phyloP scores from a whole-genome alignment of 1,284 basidiomycete genomes.

The Irpex sp. region DNA sequence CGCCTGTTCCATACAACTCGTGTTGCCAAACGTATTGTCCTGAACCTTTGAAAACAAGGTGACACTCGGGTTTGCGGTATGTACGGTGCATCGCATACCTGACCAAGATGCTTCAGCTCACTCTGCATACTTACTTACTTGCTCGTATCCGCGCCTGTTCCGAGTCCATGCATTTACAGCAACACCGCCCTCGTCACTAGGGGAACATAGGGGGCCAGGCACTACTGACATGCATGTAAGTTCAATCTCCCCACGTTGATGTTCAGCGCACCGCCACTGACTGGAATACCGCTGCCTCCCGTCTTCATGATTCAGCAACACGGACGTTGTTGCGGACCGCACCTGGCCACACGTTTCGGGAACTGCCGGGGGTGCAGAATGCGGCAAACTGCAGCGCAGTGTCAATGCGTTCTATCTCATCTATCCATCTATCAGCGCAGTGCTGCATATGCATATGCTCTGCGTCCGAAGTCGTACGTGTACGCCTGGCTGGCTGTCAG shows the following conservation, averaged over 20 bases:
- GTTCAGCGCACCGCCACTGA: neutral
- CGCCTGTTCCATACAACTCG: neutral
- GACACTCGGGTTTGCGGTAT: too few species aligned
- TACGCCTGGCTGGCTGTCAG: neutral
- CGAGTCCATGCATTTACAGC: neutral
- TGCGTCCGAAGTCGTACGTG: neutral
- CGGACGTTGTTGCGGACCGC: neutral
- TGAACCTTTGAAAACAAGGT: too few species aligned
- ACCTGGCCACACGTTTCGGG: neutral
- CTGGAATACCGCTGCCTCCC: too few species aligned
- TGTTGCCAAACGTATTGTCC: too few species aligned
- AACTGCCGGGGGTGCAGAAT: neutral
- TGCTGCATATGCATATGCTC: neutral
- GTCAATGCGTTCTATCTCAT: neutral
- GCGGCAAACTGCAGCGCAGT: neutral
- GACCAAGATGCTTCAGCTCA: too few species aligned
- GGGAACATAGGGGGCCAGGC: neutral
- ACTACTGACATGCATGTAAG: neutral
- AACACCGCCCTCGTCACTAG: neutral
- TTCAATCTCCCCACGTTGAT: neutral
- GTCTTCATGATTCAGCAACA: too few species aligned
- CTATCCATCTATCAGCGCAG: neutral
- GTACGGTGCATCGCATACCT: too few species aligned
- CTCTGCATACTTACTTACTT: too few species aligned
- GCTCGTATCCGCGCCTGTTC: neutral